Conservation (phyloP, 768 basidiomycete species). For the Podaxis sp. region DNA sequence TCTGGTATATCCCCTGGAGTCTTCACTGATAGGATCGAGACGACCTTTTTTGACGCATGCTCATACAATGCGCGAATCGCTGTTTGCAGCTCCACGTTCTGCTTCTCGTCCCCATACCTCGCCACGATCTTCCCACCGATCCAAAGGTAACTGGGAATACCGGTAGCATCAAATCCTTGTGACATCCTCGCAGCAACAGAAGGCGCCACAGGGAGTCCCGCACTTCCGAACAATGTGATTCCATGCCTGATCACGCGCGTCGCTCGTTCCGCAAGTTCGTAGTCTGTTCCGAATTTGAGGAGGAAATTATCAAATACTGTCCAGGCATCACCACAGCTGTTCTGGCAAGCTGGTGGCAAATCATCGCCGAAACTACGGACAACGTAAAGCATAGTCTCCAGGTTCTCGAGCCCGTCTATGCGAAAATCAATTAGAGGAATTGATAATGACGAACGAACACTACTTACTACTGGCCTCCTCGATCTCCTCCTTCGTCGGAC, state of each 20-base stretch:
- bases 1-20: slow-evolving; percentile 79
- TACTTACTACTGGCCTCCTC: slow-evolving; percentile 64
- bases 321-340: slow-evolving; percentile 82
- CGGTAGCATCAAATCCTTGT: slow-evolving; percentile 73
- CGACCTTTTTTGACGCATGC: slow-evolving; percentile 68
- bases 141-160: slow-evolving; percentile 89
- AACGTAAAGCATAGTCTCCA: slow-evolving; percentile 88
- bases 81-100: slow-evolving; percentile 40
- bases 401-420: slow-evolving; percentile 83
- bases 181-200: slow-evolving; percentile 76
- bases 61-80: slow-evolving; percentile 72
- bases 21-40: slow-evolving; percentile 64
- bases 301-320: slow-evolving; percentile 78
- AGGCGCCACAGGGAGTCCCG: slow-evolving; percentile 66
- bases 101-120: slow-evolving; percentile 68
- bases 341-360: slow-evolving; percentile 75
- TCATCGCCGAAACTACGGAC: slow-evolving; percentile 81
- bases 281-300: slow-evolving; percentile 70
- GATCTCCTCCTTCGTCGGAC: slow-evolving; percentile 67
- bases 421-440: neutral
- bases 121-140: slow-evolving; percentile 85
- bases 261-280: slow-evolving; percentile 76
- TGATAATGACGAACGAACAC: neutral
- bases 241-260: slow-evolving; percentile 86
- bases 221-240: slow-evolving; percentile 72